Conservation (phyloP, 2,329 filamentous ascomycete species). For the Neofusicoccum laricinum region DNA sequence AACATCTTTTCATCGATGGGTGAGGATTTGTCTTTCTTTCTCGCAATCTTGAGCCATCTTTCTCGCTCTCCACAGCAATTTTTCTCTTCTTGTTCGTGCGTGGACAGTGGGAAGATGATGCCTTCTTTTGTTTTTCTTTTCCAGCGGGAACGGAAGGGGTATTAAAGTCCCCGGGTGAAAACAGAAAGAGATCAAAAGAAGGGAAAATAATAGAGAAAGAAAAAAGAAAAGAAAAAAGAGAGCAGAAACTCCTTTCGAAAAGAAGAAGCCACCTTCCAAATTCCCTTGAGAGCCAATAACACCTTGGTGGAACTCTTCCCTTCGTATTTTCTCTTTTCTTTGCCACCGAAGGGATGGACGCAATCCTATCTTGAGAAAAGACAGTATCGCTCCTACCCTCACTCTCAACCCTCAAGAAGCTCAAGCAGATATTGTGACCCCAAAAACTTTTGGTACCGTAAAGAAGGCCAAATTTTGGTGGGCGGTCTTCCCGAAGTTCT, state of each 20-base stretch:
- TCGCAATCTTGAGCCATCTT: neutral
- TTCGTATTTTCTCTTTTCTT: neutral
- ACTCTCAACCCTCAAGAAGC: constrained; percentile 1
- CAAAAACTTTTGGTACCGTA: constrained; percentile 1
- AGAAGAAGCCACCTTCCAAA: neutral
- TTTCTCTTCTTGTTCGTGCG: neutral
- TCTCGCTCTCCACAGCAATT: neutral
- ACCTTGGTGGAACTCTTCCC: neutral
- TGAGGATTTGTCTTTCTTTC: neutral
- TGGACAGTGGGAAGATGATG: neutral
- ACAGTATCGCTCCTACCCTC: neutral
- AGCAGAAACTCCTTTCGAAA: neutral
- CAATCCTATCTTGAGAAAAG: neutral
- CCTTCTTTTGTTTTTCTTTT: constrained; percentile 11
- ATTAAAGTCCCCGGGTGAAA: neutral
- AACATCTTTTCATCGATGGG: neutral
- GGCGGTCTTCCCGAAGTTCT: neutral
- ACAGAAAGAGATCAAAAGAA: neutral
- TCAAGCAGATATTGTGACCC: constrained; percentile 2
- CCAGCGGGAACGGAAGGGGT: neutral
- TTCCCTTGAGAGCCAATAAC: neutral
- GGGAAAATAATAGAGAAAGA: neutral
- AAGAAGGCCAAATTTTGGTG: constrained; percentile 5
- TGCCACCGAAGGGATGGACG: neutral
- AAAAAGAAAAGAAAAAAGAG: neutral